These are phyloP conservation scores for Thalia dealbata DNA, from an alignment of 176 grass and related monocot species.

Conservation along the genomic window DNA sequence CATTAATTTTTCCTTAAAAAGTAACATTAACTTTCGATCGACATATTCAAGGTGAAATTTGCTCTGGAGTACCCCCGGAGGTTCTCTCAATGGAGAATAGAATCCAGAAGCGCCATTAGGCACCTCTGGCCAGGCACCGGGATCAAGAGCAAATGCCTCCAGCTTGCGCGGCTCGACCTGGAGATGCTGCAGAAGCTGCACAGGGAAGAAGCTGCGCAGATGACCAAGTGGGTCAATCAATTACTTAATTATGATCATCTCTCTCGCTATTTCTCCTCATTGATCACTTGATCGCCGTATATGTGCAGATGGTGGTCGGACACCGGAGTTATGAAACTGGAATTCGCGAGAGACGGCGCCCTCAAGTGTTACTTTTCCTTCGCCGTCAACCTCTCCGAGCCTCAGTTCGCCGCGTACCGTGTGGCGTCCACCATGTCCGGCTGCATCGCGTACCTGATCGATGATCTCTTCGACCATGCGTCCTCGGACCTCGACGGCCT, in stretches of 20 bases:
- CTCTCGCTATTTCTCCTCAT: no score
- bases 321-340: not conserved
- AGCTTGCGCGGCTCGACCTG: constrained; percentile 8
- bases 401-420: no score
- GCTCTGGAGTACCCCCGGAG: constrained; percentile 1
- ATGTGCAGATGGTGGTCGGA: constrained; percentile 12
- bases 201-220: not conserved
- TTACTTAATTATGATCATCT: no score
- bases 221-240: not conserved
- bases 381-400: no score
- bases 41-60: constrained; percentile 12
- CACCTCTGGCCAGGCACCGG: constrained; percentile 13
- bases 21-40: no score
- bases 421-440: no score
- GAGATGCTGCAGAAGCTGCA: constrained; percentile 8
- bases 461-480: no score
- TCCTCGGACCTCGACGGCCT: no score
- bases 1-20: no score
- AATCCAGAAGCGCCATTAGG: constrained; percentile 17
- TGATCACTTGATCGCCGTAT: not conserved
- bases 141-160: not conserved
- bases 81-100: not conserved
- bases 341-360: not conserved
- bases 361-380: no score
- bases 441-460: no score